Evolutionary conservation across 2,329 filamentous ascomycete species (phyloP).

Genomic region (Aspergillus versicolor): DNA sequence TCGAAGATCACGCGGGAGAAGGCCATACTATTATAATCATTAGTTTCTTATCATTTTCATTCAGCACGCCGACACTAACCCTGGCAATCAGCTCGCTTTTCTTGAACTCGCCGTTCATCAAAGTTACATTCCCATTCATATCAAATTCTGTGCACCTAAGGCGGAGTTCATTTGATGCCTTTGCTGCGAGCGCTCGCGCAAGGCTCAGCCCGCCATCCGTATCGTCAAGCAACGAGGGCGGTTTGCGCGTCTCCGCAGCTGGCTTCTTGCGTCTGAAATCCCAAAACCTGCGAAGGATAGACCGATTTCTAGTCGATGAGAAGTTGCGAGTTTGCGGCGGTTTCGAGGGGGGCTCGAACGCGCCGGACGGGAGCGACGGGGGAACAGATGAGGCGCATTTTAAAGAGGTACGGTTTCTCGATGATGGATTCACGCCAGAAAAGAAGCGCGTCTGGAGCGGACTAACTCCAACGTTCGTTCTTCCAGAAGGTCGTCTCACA

Average conservation of each 20-base stretch:
- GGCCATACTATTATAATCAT: slow-evolving; percentile 65
- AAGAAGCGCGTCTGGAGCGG: slow-evolving; percentile 28
- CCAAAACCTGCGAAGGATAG: slow-evolving; percentile 38
- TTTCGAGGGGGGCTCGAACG: slow-evolving; percentile 10
- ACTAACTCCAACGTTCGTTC: slow-evolving; percentile 19
- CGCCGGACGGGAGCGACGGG: slow-evolving; percentile 5
- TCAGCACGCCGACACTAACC: slow-evolving; percentile 49
- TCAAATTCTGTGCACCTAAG: slow-evolving; percentile 94
- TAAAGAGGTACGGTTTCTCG: slow-evolving; percentile 10
- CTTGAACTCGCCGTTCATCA: slow-evolving; percentile 94
- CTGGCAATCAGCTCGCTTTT: slow-evolving; percentile 97
- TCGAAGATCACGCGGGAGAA: slow-evolving; percentile 88
- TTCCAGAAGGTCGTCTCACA: slow-evolving; percentile 22
- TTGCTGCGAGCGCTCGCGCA: slow-evolving; percentile 68
- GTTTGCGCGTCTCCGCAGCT: slow-evolving; percentile 51
- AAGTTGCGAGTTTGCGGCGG: slow-evolving; percentile 23
- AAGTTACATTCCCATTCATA: slow-evolving; percentile 83
- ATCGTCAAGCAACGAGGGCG: slow-evolving; percentile 60
- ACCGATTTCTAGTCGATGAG: slow-evolving; percentile 32
- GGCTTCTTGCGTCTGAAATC: slow-evolving; percentile 34
- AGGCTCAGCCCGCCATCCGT: slow-evolving; percentile 64
- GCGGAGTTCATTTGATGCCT: slow-evolving; percentile 79
- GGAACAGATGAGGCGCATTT: slow-evolving; percentile 14
- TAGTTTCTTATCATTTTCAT: not conserved
- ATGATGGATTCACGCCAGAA: slow-evolving; percentile 17